Percentiles rank a stretch among this genome's conserved stretches.
Evolutionary conservation across 352 stramenopile species (phyloP).

Genomic region (Phytophthora pistaciae): DNA sequence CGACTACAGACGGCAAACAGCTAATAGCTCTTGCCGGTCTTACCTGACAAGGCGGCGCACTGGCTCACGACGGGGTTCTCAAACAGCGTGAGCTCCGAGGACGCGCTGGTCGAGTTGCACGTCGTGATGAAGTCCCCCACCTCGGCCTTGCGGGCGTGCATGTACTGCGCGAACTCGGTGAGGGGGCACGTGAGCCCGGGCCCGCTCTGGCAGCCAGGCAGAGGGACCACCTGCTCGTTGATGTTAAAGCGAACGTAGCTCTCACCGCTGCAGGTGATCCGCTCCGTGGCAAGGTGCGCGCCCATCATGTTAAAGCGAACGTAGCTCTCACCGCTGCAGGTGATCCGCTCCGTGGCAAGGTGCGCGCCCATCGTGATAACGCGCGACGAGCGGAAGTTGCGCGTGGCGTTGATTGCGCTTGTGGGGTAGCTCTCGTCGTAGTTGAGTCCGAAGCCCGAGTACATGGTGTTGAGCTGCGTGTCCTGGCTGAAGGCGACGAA

Average conservation of each 20-base stretch:
- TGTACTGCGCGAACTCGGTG: conserved; percentile 48
- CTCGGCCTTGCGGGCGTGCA: conserved; percentile 40
- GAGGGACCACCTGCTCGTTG: conserved; percentile 60
- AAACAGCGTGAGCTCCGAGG: conserved; percentile 53
- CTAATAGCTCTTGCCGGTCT: neutral
- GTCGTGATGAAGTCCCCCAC: conserved; percentile 58
- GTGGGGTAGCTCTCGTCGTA: conserved; percentile 54
- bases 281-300: conserved; percentile 54
- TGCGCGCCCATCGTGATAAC: conserved; percentile 55
- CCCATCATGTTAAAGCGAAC: conserved; percentile 66
- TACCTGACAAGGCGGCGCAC: conserved; percentile 35
- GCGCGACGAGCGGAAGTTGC: conserved; percentile 60
- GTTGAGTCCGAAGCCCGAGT: conserved; percentile 53
- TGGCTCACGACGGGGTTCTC: conserved; percentile 56
- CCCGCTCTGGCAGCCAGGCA: conserved; percentile 50
- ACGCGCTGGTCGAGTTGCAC: conserved; percentile 44
- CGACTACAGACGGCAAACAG: neutral
- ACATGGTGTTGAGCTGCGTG: conserved; percentile 62
- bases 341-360: conserved; percentile 58
- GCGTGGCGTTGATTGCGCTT: conserved; percentile 38
- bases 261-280: conserved; percentile 48
- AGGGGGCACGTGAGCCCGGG: conserved; percentile 59
- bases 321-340: conserved; percentile 45
- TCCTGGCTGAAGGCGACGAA: conserved; percentile 65
- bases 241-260: conserved; percentile 59